Percentiles rank a stretch among this genome's conserved stretches.
Evolutionary conservation across 1,284 basidiomycete genomes (phyloP).

Genomic region (Moesziomyces parantarcticus): DNA sequence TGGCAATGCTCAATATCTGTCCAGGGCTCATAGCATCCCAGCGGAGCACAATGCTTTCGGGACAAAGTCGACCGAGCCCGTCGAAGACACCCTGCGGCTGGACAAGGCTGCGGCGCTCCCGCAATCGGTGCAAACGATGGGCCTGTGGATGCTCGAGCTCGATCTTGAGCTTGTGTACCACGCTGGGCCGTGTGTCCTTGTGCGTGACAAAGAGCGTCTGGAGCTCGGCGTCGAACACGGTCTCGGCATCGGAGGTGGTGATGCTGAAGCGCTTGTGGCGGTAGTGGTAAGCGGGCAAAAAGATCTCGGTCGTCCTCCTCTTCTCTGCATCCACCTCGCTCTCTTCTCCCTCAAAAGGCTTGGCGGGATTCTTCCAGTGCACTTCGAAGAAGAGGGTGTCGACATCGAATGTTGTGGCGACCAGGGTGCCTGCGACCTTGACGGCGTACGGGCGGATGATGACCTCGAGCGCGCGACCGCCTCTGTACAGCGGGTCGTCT

Average conservation of each 20-base stretch:
- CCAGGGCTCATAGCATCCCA: conserved; percentile 15
- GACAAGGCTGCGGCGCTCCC: conserved; percentile 8
- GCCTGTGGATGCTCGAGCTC: conserved; percentile 19
- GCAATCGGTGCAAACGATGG: conserved; percentile 10
- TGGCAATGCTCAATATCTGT: conserved; percentile 19
- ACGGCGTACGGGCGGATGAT: conserved; percentile 70
- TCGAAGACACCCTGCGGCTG: conserved; percentile 8
- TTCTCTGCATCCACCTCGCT: conserved; percentile 2
- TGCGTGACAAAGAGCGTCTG: conserved; percentile 56
- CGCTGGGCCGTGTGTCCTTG: conserved; percentile 21
- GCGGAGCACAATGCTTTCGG: conserved; percentile 21
- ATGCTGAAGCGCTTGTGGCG: conserved; percentile 28
- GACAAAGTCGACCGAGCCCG: conserved; percentile 6
- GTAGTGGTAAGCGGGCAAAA: conserved; percentile 53
- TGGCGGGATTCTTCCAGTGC: conserved; percentile 54
- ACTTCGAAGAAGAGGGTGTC: conserved; percentile 53
- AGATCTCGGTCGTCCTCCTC: conserved; percentile 50
- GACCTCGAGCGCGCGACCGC: conserved; percentile 80
- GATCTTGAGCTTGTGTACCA: conserved; percentile 44
- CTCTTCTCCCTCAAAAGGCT: conserved; percentile 15
- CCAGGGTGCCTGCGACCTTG: conserved; percentile 66
- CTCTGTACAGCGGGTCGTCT: conserved; percentile 76
- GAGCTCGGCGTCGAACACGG: conserved; percentile 27
- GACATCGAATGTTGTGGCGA: conserved; percentile 52
- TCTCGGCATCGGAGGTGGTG: conserved; percentile 37